Evolutionary conservation across 495 filamentous ascomycete species (phyloP).

Genomic region (Podospora australis): DNA sequence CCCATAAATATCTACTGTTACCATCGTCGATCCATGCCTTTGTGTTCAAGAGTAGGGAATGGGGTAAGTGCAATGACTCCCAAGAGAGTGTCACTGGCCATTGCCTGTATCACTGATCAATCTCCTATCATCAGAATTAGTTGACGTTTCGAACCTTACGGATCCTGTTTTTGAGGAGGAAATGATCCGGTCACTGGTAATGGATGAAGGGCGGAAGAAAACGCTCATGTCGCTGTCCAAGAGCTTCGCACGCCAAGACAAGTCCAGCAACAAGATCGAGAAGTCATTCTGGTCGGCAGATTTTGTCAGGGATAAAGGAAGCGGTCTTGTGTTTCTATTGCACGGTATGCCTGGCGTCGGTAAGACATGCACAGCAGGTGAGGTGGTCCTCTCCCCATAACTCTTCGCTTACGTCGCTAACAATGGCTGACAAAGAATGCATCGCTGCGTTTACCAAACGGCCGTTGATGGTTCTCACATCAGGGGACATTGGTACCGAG

Average conservation of each 20-base stretch:
- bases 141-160: conserved; percentile 6
- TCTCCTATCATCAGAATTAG: neutral
- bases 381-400: conserved; percentile 15
- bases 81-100: neutral
- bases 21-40: conserved; percentile 2
- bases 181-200: conserved; percentile 26
- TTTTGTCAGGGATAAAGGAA: conserved; percentile 33
- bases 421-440: conserved; percentile 5
- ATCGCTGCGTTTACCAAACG: conserved; percentile 11
- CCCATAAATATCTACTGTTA: conserved; percentile 15
- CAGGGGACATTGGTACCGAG: conserved; percentile 16
- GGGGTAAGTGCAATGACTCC: conserved; percentile 12
- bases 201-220: conserved; percentile 24
- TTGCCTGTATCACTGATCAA: neutral
- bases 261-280: conserved; percentile 3
- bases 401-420: neutral
- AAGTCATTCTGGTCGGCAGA: conserved; percentile 23
- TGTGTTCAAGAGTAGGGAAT: conserved; percentile 13
- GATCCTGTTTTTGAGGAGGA: conserved; percentile 1
- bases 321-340: conserved; percentile 42
- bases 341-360: conserved; percentile 44
- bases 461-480: conserved; percentile 15
- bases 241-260: conserved; percentile 18
- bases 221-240: conserved; percentile 28
- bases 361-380: conserved; percentile 35